phyloP scores from a whole-genome alignment of 345 rosid genomes.

The Turnera subulata region DNA sequence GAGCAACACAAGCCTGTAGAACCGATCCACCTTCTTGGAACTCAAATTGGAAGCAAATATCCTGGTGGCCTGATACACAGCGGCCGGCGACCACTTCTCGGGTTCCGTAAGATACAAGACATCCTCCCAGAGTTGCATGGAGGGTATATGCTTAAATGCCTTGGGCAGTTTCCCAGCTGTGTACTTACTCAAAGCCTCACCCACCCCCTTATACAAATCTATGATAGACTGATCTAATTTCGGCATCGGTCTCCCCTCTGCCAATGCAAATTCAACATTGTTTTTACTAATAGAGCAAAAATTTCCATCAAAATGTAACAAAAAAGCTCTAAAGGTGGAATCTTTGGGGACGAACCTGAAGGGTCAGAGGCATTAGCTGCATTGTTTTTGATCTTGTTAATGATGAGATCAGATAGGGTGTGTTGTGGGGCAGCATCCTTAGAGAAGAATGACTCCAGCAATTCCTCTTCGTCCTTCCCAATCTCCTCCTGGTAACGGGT shows the following conservation, averaged over 20 bases:
- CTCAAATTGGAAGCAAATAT: slow-evolving; percentile 76
- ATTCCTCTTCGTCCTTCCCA: slow-evolving; percentile 73
- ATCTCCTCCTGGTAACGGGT: slow-evolving; percentile 65
- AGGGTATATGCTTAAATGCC: slow-evolving; percentile 72
- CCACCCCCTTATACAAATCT: slow-evolving; percentile 83
- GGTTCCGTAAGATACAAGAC: slow-evolving; percentile 84
- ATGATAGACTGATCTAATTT: slow-evolving; percentile 58
- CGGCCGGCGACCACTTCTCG: slow-evolving; percentile 93
- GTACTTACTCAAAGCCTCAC: slow-evolving; percentile 63
- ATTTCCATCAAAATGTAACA: background rate
- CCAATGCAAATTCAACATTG: slow-evolving; percentile 18
- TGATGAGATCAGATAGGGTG: slow-evolving; percentile 77
- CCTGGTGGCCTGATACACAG: slow-evolving; percentile 86
- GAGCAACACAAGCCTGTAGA: slow-evolving; percentile 73
- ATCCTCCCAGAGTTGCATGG: slow-evolving; percentile 81
- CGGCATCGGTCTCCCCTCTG: slow-evolving; percentile 69
- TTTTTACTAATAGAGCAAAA: background rate
- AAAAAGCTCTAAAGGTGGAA: background rate
- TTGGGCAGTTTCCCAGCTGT: slow-evolving; percentile 87
- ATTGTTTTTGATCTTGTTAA: slow-evolving; percentile 55
- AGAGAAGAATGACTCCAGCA: slow-evolving; percentile 70
- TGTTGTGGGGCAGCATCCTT: slow-evolving; percentile 62
- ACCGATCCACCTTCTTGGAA: slow-evolving; percentile 62
- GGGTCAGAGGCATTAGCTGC: slow-evolving; percentile 37
- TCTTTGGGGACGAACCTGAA: slow-evolving; percentile 43